Base-by-base conservation (phyloP, 2,329 filamentous ascomycete genomes). In the Sphaerulina vaccinii region DNA sequence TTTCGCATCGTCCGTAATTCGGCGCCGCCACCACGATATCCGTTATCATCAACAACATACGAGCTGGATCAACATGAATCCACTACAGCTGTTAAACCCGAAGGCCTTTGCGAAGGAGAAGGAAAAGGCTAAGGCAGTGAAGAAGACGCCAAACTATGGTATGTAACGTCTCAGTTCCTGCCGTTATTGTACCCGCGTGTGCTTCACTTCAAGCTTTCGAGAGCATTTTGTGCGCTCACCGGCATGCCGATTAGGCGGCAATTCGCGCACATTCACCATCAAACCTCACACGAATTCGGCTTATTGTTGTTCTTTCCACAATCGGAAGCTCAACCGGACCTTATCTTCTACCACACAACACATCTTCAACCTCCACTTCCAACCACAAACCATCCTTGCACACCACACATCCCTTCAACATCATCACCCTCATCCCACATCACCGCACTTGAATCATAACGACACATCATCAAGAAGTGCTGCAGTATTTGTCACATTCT, bases 21-120 rank as follows among this genome's bases (percentile, higher is more conserved):
- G 33, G 13, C 35, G 36, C 13, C 43, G 43, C 29, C 33, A 46
- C 43, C 21, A 22, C 29, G 21, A 37, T 24, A 22, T 19, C 33
- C 41, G 41, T 32, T 13, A 13, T 32, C 3, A 13, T 3, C 8
- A 39, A 24, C 36, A 49, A 29, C 16, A 19, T 6, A 9, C 23
- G 16, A 40, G 8, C 19, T 29, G 16, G 10, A 32, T 27, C 27
- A 41, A 37, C 19, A 70, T 70, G 67, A 66, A 69, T 60, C 65
- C 67, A 8, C 64, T 63, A 2, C 64, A 65, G 42, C 59, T 72
- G 11, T 60, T 73, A 5, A 68, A 73, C 51, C 70, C 69, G 5
- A 71, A 68, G 51, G 68, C 64, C 2, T 69, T 63, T 47, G 65
- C 63, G 2, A 71, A 71, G 56, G 57, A 61, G 43, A 62, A 68